Percentiles rank a stretch among this genome's conserved stretches.
These are phyloP conservation scores for Diacronema lutheri DNA, from an alignment of 78 protist species.

Conservation along the genomic window DNA sequence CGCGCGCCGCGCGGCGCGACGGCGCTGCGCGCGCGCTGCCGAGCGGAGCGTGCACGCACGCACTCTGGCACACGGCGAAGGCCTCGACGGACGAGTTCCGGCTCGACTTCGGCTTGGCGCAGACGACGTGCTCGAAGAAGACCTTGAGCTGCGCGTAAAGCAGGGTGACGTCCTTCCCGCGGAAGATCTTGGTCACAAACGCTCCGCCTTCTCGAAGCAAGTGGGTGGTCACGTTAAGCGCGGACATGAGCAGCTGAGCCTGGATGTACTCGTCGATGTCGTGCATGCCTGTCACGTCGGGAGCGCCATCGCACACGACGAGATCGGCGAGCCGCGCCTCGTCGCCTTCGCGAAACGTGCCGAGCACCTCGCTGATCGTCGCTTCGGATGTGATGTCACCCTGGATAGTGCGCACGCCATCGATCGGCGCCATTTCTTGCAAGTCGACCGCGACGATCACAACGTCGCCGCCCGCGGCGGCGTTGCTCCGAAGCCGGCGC, in stretches of 20 bases:
- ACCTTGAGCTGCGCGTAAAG: conserved; percentile 76
- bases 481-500: not conserved
- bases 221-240: conserved; percentile 91
- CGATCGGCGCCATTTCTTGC: conserved; percentile 98
- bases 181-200: conserved; percentile 96
- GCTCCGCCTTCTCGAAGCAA: conserved; percentile 88
- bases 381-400: conserved; percentile 95
- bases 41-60: too few relatives aligned
- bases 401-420: conserved; percentile 88
- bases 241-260: conserved; percentile 47
- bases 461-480: not conserved
- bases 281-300: conserved; percentile 87
- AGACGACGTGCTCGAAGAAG: conserved; percentile 78
- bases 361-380: conserved; percentile 67
- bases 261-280: conserved; percentile 95
- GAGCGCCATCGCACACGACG: conserved; percentile 99
- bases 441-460: conserved; percentile 94
- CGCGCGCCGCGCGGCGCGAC: too few relatives aligned
- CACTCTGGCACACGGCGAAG: conserved; percentile 77
- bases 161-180: conserved; percentile 80
- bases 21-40: too few relatives aligned
- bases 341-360: conserved; percentile 11
- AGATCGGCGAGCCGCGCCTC: conserved; percentile 89
- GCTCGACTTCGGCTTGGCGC: conserved; percentile 84
- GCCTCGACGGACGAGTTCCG: conserved; percentile 80